Conservation (phyloP, 148 eudicot genomes). For the Mesembryanthemum crystallinum region DNA sequence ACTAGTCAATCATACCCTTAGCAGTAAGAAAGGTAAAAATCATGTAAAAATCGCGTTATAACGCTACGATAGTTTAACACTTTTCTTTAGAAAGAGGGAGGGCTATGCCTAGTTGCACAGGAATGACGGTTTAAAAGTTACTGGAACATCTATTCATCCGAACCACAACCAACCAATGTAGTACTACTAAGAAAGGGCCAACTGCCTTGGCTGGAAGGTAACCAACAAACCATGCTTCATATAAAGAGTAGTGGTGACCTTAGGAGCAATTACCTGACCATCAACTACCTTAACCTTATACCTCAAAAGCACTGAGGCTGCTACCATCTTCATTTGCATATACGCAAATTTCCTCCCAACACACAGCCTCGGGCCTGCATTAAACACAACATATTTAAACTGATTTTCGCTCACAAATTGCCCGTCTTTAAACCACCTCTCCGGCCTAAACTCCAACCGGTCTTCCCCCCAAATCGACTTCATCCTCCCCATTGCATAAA, state of each 20-base stretch:
- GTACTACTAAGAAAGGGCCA: neutral
- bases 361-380: conserved; percentile 51
- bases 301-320: conserved; percentile 43
- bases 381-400: conserved; percentile 44
- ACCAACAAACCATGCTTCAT: conserved; percentile 49
- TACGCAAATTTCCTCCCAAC: conserved; percentile 54
- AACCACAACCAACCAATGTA: neutral
- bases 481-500: conserved; percentile 41
- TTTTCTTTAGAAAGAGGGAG: too few relatives aligned
- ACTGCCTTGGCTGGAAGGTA: conserved; percentile 31
- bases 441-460: conserved; percentile 42
- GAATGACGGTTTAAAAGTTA: neutral
- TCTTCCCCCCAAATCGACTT: conserved; percentile 46
- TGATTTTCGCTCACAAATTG: conserved; percentile 39
- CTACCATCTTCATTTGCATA: conserved; percentile 55
- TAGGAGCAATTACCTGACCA: conserved; percentile 37
- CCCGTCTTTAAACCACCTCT: conserved; percentile 46
- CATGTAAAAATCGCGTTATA: neutral
- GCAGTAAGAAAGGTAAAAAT: neutral
- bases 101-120: too few relatives aligned
- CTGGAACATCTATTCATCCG: neutral
- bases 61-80: too few relatives aligned
- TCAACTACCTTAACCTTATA: conserved; percentile 40
- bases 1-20: neutral
- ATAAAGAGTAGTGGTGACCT: conserved; percentile 45